A percentile compares a stretch with the other conserved stretches of the same genome.
Conservation (phyloP, 257 asterid genomes). For the Mitragyna speciosa region DNA sequence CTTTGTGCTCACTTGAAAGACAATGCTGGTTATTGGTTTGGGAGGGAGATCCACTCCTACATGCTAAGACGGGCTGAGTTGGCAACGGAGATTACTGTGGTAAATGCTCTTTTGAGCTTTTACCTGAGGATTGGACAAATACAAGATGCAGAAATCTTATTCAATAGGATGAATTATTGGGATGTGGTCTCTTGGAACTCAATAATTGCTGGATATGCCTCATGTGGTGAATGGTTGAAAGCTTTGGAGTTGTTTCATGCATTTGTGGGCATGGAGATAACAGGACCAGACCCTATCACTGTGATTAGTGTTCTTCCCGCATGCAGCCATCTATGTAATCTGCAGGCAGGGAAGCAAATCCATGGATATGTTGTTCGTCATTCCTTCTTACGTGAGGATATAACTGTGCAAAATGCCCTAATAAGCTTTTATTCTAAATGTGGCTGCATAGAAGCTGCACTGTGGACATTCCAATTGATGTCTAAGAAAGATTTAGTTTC, state of each 20-base stretch:
- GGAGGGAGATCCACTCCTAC: conserved; percentile 66
- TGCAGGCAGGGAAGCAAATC: conserved; percentile 63
- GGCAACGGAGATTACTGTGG: conserved; percentile 40
- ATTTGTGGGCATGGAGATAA: conserved; percentile 35
- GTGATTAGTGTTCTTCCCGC: conserved; percentile 72
- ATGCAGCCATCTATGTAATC: conserved; percentile 48
- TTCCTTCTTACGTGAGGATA: conserved; percentile 37
- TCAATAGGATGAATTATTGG: conserved; percentile 45
- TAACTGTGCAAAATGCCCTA: conserved; percentile 66
- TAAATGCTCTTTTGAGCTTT: conserved; percentile 71
- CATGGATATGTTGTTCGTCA: conserved; percentile 66
- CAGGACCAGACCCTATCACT: conserved; percentile 57
- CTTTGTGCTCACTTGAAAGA: conserved; percentile 49
- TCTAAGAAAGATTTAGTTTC: conserved; percentile 62
- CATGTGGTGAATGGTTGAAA: conserved; percentile 54
- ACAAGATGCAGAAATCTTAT: conserved; percentile 49
- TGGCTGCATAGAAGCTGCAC: conserved; percentile 50
- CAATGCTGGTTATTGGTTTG: conserved; percentile 33
- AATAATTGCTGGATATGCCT: conserved; percentile 64
- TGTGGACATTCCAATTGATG: conserved; percentile 41
- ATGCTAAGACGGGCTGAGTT: conserved; percentile 54
- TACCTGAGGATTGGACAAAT: conserved; percentile 55
- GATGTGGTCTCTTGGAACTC: conserved; percentile 85
- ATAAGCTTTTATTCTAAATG: conserved; percentile 67
- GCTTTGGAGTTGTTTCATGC: conserved; percentile 47